Conservation (phyloP, 768 basidiomycete species). For the Naganishia kalamii region DNA sequence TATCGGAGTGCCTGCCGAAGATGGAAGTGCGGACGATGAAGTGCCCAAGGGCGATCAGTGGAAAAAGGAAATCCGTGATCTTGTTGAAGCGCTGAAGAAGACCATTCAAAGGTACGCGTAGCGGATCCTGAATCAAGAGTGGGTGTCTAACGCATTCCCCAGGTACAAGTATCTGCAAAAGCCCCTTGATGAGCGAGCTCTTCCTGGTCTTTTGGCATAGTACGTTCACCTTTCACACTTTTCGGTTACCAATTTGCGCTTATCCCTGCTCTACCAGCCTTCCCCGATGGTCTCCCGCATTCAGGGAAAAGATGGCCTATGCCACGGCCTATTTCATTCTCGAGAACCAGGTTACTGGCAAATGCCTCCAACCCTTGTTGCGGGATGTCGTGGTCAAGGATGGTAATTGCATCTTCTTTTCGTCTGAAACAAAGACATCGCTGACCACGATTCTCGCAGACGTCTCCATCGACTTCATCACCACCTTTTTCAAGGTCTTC, state of each 20-base stretch:
- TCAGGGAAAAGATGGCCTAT: slow-evolving; percentile 75
- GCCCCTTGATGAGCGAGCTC: slow-evolving; percentile 77
- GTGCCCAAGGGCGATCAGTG: slow-evolving; percentile 41
- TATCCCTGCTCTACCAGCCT: slow-evolving; percentile 27
- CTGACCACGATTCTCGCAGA: slow-evolving; percentile 50
- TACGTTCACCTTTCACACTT: slow-evolving; percentile 54
- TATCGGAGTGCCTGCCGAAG: slow-evolving; percentile 21
- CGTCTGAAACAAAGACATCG: not conserved
- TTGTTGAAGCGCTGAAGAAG: slow-evolving; percentile 89
- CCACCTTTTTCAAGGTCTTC: slow-evolving; percentile 73
- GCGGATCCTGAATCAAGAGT: not conserved
- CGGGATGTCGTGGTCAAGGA: slow-evolving; percentile 97
- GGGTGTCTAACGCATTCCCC: not conserved
- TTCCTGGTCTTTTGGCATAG: slow-evolving; percentile 73
- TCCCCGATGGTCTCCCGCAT: slow-evolving; percentile 63
- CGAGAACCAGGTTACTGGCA: slow-evolving; percentile 71
- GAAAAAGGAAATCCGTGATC: slow-evolving; percentile 67
- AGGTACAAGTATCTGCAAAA: slow-evolving; percentile 99
- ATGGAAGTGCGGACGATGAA: slow-evolving; percentile 56
- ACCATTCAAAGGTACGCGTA: slow-evolving; percentile 75
- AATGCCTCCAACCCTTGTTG: slow-evolving; percentile 71
- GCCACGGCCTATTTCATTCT: slow-evolving; percentile 76
- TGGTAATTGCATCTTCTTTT: slow-evolving; percentile 50
- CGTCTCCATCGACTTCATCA: slow-evolving; percentile 68
- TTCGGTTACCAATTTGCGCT: not conserved